These are phyloP conservation scores for Skeletonema marinoi DNA, from an alignment of 108 stramenopile genomes.

Conservation along the genomic window DNA sequence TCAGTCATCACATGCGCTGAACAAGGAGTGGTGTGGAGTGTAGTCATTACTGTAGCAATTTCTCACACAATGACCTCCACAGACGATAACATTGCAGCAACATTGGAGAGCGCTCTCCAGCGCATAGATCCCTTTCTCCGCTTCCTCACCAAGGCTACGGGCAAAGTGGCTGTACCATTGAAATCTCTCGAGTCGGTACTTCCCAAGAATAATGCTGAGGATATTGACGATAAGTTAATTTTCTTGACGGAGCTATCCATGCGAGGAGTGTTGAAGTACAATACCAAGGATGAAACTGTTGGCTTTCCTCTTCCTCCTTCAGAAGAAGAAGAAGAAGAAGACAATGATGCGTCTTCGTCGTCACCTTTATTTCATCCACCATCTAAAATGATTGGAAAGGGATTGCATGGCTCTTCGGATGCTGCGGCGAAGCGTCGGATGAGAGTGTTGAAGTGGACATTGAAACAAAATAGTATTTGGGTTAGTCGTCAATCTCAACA, in stretches of 20 bases:
- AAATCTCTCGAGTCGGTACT: constrained; percentile 47
- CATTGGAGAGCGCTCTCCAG: not conserved
- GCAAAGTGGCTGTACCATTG: constrained; percentile 64
- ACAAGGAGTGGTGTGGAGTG: too few relatives aligned
- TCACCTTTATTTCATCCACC: constrained; percentile 26
- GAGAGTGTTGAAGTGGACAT: constrained; percentile 56
- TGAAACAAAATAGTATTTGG: constrained; percentile 38
- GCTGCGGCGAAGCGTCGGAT: constrained; percentile 75
- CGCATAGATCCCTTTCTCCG: constrained; percentile 71
- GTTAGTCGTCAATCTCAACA: constrained; percentile 13
- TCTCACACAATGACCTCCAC: not conserved
- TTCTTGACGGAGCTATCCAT: constrained; percentile 35
- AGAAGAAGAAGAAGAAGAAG: not conserved
- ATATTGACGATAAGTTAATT: not conserved
- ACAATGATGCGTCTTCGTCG: not conserved
- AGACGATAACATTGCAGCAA: not conserved
- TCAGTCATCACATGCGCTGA: too few relatives aligned
- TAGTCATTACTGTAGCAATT: too few relatives aligned
- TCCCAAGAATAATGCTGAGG: constrained; percentile 24
- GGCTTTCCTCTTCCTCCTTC: constrained; percentile 72
- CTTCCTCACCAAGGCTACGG: constrained; percentile 79
- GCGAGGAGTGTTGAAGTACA: constrained; percentile 55
- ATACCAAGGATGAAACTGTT: constrained; percentile 28
- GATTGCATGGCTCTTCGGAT: constrained; percentile 78
- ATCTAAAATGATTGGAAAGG: constrained; percentile 41